These are phyloP conservation scores for Nigrospora oryzae DNA, from an alignment of 2,329 filamentous ascomycete genomes.

Conservation along the genomic window DNA sequence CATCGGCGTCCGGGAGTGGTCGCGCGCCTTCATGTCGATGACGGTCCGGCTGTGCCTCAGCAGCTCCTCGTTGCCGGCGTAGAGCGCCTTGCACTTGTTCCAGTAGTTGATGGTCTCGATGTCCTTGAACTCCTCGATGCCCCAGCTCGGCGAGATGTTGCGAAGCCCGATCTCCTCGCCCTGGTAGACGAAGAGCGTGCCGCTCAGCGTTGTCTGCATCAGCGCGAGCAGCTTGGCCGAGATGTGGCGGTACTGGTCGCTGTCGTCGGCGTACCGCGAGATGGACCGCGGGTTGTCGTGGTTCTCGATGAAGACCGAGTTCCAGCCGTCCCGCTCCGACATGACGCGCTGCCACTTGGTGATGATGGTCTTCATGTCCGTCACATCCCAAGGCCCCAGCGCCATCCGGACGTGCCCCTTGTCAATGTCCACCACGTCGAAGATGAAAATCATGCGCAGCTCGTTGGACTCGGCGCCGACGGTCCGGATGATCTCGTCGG, in stretches of 20 bases:
- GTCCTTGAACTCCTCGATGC: slow-evolving; percentile 53
- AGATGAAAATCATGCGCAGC: slow-evolving; percentile 64
- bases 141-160: slow-evolving; percentile 53
- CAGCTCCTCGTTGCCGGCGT: slow-evolving; percentile 25
- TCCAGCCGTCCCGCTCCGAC: slow-evolving; percentile 48
- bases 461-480: slow-evolving; percentile 50
- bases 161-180: slow-evolving; percentile 59
- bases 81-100: slow-evolving; percentile 25
- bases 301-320: slow-evolving; percentile 56
- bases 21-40: slow-evolving; percentile 51
- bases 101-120: slow-evolving; percentile 39
- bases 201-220: slow-evolving; percentile 40
- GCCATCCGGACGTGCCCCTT: slow-evolving; percentile 33
- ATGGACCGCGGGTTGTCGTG: slow-evolving; percentile 55
- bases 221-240: slow-evolving; percentile 53
- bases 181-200: slow-evolving; percentile 59
- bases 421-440: slow-evolving; percentile 55
- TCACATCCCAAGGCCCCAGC: slow-evolving; percentile 36
- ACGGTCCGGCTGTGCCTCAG: slow-evolving; percentile 38
- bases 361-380: slow-evolving; percentile 28
- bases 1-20: slow-evolving; percentile 61
- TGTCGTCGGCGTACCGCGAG: slow-evolving; percentile 42
- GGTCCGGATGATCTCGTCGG: slow-evolving; percentile 47
- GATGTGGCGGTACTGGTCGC: slow-evolving; percentile 33
- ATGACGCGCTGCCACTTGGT: slow-evolving; percentile 33